A percentile compares a stretch with the other conserved stretches of the same genome.
Conservation (phyloP, 176 grass and related monocot species). For the Cymbopogon citratus region DNA sequence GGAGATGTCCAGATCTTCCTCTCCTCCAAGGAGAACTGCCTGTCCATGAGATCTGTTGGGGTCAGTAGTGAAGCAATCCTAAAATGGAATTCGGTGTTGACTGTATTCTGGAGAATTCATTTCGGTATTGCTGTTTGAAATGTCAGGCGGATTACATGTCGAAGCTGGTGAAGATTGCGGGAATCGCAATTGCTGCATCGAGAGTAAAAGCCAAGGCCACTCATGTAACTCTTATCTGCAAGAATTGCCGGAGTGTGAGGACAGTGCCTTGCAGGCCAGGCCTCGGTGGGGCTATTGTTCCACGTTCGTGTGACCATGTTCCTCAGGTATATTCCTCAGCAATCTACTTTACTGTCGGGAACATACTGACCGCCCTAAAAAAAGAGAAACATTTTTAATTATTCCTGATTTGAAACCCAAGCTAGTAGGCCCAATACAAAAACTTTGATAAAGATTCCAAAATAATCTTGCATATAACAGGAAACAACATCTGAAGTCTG, state of each 20-base stretch:
- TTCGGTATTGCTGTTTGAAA: background rate
- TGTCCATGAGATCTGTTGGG: constrained; percentile 87
- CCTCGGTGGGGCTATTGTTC: constrained; percentile 86
- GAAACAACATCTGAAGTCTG: background rate
- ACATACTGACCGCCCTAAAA: background rate
- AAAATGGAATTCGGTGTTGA: background rate
- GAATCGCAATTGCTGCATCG: constrained; percentile 81
- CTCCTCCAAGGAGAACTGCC: constrained; percentile 75
- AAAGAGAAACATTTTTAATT: too few relatives aligned
- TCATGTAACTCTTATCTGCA: constrained; percentile 86
- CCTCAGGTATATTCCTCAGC: constrained; percentile 48
- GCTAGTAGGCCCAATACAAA: too few relatives aligned
- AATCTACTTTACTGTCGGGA: background rate
- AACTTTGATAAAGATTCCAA: background rate
- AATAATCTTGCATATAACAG: background rate
- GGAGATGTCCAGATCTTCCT: constrained; percentile 91
- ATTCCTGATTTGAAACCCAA: background rate
- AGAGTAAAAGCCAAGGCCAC: constrained; percentile 98
- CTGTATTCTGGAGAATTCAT: background rate
- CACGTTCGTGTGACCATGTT: constrained; percentile 76
- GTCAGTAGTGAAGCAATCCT: constrained; percentile 32
- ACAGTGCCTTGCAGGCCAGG: constrained; percentile 79
- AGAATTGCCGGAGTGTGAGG: constrained; percentile 78
- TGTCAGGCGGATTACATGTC: constrained; percentile 83
- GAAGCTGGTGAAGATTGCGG: constrained; percentile 86